Base-by-base conservation (phyloP, 148 eudicot genomes). In the Silene latifolia region DNA sequence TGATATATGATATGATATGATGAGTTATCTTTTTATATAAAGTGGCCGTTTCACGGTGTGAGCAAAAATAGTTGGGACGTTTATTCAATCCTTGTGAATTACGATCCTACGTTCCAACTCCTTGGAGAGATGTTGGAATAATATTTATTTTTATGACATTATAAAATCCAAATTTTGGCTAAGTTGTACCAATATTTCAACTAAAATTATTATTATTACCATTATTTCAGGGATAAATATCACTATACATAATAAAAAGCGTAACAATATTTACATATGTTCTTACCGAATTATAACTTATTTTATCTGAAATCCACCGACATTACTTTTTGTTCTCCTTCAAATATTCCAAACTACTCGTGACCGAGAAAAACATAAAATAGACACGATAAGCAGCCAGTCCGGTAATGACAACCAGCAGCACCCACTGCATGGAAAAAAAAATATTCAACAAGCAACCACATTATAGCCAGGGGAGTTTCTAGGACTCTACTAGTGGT, bases 361-460 rank as follows among this genome's bases (percentile, higher is more conserved):
- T n/a, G 60, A 17, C 60, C 60, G 5, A 57, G 60, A 57, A 57
- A 57, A 14, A 57, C 60, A 57, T 57, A 57, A 57, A 57, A 63
- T 89, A 89, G 67, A 87, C 85, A 63, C 93, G 93, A 78, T 85
- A 89, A 67, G 90, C 89, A 19, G 93, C 93, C 82, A 87, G 71
- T 64, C 93, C 89, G 72, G 86, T 90, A 69, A 87, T 61, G 32
- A 82, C 86, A 5, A 87, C 48, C 87, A 29, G 88, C 93, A 69
- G 90, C 93, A 76, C 93, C 93, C 63, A 87, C 93, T 87, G 89
- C 21, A 12, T 60, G 67, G 57, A 59, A 63, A 80, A 18, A 23
- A 14, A 71, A n/a, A n/a, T n/a, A n/a, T n/a, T n/a, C n/a, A n/a
- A n/a, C n/a, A n/a, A n/a, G n/a, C n/a, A n/a, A n/a, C n/a, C n/a